Evolutionary conservation across 805 yeast species (phyloP), one percentile per base, ranked within the genome.

Genomic region (Starmera dryadoides): DNA sequence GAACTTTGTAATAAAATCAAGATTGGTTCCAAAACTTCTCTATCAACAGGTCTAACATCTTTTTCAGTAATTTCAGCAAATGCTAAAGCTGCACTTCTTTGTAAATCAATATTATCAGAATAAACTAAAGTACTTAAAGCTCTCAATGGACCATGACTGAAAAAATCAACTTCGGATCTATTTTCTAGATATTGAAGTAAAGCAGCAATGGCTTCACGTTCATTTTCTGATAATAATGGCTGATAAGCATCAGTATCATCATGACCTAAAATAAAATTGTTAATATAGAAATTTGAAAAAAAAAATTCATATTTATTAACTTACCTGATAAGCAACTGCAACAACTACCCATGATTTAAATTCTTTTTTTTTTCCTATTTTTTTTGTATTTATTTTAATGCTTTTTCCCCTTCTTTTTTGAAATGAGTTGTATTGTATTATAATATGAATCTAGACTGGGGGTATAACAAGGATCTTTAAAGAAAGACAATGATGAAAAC

Each of bases 11-110:
- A 69, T 36, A 93, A 71, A 35, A 87, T 85, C 44, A 93, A 70
- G 32, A 93, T 89, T 36, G 98, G 98, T 60, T 93, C 97, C 49
- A 93, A 69, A 3, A 91, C 96, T 49, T 87, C 95, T 42, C 94
- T 73, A 52, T 83, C 81, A 26, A 93, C 98, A 31, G 91, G 83
- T 47, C 93, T 76, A 30, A 88, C 94, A 56, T 88, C 95, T 60
- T 93, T 93, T 58, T 93, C 98, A 30, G 98, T 93, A 41, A 93
- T 91, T 61, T 93, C 98, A 14, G 98, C 98, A 70, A 93, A 93
- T 6, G 98, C 98, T 46, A 93, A 72, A 6, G 98, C 98, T 3
- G 98, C 98, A 58, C 95, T 83, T 58, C 98, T 78, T 63, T 91
- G 98, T 41, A 93, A 72, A 60, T 93, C 97, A 45, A 91, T 77